Evolutionary conservation across 2,329 filamentous ascomycete genomes (phyloP).

Genomic region (Sporothrix luriei): DNA sequence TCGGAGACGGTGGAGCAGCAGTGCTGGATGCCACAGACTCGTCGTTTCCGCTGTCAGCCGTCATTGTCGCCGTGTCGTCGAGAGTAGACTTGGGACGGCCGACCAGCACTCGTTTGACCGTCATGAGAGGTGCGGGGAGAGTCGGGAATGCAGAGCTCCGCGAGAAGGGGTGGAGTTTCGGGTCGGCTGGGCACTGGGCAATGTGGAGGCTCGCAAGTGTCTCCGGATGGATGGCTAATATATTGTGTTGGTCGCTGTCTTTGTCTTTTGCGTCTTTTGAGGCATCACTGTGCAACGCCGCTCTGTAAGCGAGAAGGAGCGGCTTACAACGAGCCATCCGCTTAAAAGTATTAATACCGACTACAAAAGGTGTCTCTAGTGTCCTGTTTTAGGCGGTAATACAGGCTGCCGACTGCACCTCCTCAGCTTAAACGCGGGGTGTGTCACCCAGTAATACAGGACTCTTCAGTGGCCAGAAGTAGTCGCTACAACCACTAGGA

Average conservation of each 20-base stretch:
- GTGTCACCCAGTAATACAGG: not conserved
- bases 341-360: not conserved
- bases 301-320: conserved; percentile 14
- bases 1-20: not conserved
- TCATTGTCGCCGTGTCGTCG: conserved; percentile 20
- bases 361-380: not conserved
- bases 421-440: conserved; percentile 7
- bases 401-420: not conserved
- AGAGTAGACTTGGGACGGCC: conserved; percentile 4
- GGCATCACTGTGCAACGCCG: conserved; percentile 7
- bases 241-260: not conserved
- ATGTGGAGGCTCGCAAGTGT: not conserved
- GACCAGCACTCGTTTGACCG: not conserved
- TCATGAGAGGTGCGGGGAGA: not conserved
- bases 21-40: not conserved
- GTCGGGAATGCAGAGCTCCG: not conserved
- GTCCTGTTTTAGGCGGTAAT: not conserved
- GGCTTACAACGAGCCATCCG: not conserved
- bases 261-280: not conserved
- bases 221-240: not conserved
- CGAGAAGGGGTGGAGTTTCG: not conserved
- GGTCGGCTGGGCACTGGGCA: not conserved
- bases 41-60: conserved; percentile 7
- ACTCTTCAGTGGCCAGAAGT: not conserved
- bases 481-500: conserved; percentile 1